Base-by-base conservation (phyloP, 805 yeast genomes). In the Kazachstania taianensis region DNA sequence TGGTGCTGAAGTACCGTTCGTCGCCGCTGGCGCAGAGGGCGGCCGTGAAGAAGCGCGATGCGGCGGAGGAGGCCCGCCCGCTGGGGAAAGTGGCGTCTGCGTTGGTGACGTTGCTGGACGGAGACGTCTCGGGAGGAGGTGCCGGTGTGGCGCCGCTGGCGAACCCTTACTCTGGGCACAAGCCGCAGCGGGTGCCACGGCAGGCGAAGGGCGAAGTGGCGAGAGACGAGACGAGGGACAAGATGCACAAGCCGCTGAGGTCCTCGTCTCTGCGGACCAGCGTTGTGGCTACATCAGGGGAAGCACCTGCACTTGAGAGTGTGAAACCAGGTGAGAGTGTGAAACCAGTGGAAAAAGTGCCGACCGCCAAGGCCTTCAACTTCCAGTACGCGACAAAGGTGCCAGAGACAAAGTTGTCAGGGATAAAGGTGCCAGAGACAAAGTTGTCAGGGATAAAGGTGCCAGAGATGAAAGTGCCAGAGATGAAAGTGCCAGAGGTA, bases 31-130 rank as follows among this genome's bases (percentile, higher is more conserved):
- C n/a, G n/a, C n/a, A n/a, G n/a, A n/a, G n/a, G n/a, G n/a, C n/a
- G n/a, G n/a, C 15, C 19, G 32, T 38, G 44, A 22, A 22, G 25
- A 22, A 22, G 12, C 20, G 29, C 33, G 34, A 15, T 14, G 13
- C 17, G 20, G 20, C 18, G 10, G 25, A 16, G 13, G 42, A 17
- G 26, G 40, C 12, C 3, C 28, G 24, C 18, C 60, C 57, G 39
- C 37, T 66, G 36, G 69, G 73, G 41, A 63, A 60, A 24, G 66
- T 76, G 0, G 77, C 77, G 1, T 57, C 69, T 35, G 67, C 75
- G 1, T 53, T 72, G 32, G 49, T 71, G 29, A 67, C 74, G 3
- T 52, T 69, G 29, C 46, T 69, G n/a, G 66, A 62, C 23, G 49
- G 47, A n/a, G 45, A 48, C 6, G 51, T 47, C 7, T 9, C 30